A percentile compares a stretch with the other conserved stretches of the same genome.
These are phyloP conservation scores for Trichoderma atrobrunneum DNA, from an alignment of 2,329 filamentous ascomycete species.

Conservation along the genomic window DNA sequence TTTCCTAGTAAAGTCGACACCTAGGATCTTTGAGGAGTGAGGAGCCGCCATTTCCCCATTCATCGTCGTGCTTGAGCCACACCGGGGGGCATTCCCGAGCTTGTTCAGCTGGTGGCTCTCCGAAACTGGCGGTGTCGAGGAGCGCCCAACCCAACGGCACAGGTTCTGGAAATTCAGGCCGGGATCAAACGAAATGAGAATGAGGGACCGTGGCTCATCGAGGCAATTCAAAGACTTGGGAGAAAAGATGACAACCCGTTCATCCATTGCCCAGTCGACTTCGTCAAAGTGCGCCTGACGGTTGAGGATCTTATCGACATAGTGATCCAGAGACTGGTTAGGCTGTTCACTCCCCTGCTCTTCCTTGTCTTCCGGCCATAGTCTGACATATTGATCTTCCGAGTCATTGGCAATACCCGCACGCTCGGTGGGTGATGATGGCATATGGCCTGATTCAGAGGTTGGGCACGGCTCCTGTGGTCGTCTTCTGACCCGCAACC, in stretches of 20 bases:
- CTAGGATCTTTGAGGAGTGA: background rate
- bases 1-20: background rate
- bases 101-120: background rate
- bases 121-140: background rate
- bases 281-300: slow-evolving; percentile 30
- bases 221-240: slow-evolving; percentile 20
- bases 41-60: background rate
- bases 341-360: background rate
- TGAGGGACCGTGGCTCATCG: slow-evolving; percentile 22
- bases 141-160: slow-evolving; percentile 14
- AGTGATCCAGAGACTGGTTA: slow-evolving; percentile 17
- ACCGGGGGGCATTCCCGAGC: background rate
- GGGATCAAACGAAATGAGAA: slow-evolving; percentile 34
- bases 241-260: slow-evolving; percentile 47
- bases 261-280: slow-evolving; percentile 44
- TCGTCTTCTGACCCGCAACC: slow-evolving; percentile 38
- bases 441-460: background rate
- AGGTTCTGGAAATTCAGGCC: slow-evolving; percentile 26
- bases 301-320: slow-evolving; percentile 39
- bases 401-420: background rate
- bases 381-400: slow-evolving; percentile 10
- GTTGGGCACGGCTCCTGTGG: background rate
- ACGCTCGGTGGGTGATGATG: background rate
- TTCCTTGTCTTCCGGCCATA: slow-evolving; percentile 27
- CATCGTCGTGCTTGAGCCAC: background rate